These are phyloP conservation scores for Wickerhamiella sorbophila DNA, from an alignment of 805 yeast genomes.

Conservation along the genomic window DNA sequence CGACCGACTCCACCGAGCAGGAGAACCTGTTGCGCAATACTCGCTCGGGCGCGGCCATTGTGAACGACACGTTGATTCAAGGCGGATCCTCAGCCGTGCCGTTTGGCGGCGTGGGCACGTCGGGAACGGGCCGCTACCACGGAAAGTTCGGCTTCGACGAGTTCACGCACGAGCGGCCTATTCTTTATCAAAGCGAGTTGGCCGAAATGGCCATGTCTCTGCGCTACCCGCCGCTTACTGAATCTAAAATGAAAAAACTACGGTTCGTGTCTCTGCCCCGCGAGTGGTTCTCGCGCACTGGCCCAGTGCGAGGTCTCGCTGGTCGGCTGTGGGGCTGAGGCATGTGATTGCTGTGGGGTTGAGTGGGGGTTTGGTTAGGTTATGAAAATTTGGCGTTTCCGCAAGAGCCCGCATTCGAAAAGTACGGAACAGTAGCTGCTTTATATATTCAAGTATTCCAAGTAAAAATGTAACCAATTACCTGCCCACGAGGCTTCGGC, in stretches of 20 bases:
- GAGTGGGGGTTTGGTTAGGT: no score
- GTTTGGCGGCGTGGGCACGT: conserved; percentile 80
- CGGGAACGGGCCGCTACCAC: conserved; percentile 77
- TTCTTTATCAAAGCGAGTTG: conserved; percentile 50
- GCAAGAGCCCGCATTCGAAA: no score
- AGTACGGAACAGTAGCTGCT: no score
- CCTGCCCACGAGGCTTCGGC: no score
- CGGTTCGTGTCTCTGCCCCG: conserved; percentile 21
- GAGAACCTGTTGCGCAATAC: conserved; percentile 35
- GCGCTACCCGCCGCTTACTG: conserved; percentile 51
- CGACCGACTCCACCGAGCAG: conserved; percentile 35
- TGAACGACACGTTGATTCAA: conserved; percentile 63
- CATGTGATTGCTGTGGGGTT: no score
- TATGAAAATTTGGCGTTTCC: no score
- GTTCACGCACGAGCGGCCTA: conserved; percentile 65
- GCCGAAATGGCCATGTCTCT: conserved; percentile 41
- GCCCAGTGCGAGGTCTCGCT: conserved; percentile 25
- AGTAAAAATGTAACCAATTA: no score
- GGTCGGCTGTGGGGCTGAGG: no score
- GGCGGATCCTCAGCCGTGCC: conserved; percentile 57
- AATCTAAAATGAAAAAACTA: conserved; percentile 23
- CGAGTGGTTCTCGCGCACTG: conserved; percentile 28
- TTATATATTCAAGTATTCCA: no score
- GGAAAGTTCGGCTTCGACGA: conserved; percentile 53
- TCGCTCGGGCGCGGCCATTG: conserved; percentile 57